Evolutionary conservation across 345 rosid species (phyloP).

Genomic region (Erucastrum elatum): DNA sequence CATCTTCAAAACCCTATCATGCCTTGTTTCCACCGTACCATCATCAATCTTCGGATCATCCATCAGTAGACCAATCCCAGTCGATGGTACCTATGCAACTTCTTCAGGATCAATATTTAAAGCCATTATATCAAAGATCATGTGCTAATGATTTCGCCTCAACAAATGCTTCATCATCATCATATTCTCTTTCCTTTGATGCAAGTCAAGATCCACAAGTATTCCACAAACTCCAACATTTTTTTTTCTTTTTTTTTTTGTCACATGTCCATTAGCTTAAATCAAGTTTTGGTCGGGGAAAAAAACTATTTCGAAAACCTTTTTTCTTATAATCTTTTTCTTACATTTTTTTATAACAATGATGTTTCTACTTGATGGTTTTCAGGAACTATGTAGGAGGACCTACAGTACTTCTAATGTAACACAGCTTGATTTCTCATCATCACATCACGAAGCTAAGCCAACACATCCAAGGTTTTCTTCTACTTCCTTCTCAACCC

Average conservation of each 20-base stretch:
- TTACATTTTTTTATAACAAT: background rate
- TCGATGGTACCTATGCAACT: constrained; percentile 28
- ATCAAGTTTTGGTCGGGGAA: background rate
- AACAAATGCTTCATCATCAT: constrained; percentile 26
- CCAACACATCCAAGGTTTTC: constrained; percentile 26
- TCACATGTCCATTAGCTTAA: background rate
- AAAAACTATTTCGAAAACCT: background rate
- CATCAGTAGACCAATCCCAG: constrained; percentile 19
- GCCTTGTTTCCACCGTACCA: constrained; percentile 27
- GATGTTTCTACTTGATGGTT: background rate
- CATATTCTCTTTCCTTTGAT: constrained; percentile 43
- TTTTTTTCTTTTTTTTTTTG: background rate
- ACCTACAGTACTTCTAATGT: constrained; percentile 35
- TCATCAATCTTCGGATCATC: constrained; percentile 20
- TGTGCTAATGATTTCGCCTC: constrained; percentile 2
- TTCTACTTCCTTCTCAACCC: constrained; percentile 25
- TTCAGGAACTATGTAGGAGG: constrained; percentile 40
- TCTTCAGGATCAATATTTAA: constrained; percentile 20
- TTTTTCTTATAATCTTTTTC: too few relatives aligned
- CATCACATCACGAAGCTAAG: constrained; percentile 25
- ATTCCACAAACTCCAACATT: background rate
- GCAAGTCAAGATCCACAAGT: constrained; percentile 57
- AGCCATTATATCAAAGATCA: constrained; percentile 32
- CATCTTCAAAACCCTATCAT: constrained; percentile 35
- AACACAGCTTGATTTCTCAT: constrained; percentile 37